These are phyloP conservation scores for Hanseniaspora occidentalis DNA, from an alignment of 805 yeast species.

Conservation along the genomic window DNA sequence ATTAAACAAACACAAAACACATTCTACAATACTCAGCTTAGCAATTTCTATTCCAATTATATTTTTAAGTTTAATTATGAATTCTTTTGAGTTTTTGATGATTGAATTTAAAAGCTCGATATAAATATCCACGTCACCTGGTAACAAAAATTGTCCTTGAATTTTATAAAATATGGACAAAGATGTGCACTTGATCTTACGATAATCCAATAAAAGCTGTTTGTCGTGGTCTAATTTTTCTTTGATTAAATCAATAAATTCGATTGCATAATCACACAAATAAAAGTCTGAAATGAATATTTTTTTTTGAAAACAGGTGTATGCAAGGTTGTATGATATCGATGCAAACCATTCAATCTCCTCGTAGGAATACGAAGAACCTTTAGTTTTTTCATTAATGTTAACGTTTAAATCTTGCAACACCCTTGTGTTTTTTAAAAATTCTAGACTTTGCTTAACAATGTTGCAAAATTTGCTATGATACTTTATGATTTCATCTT, in stretches of 20 bases:
- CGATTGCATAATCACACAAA: conserved; percentile 13
- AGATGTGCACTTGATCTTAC: neutral
- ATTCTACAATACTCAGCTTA: no score
- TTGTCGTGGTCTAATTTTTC: neutral
- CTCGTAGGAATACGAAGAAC: conserved; percentile 15
- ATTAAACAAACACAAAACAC: neutral
- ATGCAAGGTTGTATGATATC: conserved; percentile 22
- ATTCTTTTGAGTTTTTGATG: no score
- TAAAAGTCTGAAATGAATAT: conserved; percentile 9
- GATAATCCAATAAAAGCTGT: neutral
- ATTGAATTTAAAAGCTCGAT: neutral
- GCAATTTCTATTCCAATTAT: no score
- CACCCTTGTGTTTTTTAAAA: conserved; percentile 8
- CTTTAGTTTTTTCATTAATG: neutral
- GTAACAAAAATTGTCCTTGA: neutral
- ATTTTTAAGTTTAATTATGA: no score
- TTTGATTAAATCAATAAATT: conserved; percentile 13
- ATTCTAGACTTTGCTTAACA: conserved; percentile 6
- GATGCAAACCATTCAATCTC: conserved; percentile 32
- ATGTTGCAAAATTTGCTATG: neutral
- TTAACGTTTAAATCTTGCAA: conserved; percentile 7
- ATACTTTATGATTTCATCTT: neutral
- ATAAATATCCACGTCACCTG: neutral
- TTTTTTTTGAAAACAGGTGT: conserved; percentile 14
- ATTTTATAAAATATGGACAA: conserved; percentile 1